A percentile compares a stretch with the other conserved stretches of the same genome.
Evolutionary conservation across 192 early-diverging fungal genomes (phyloP).

Genomic region (Coemansia aciculifera): DNA sequence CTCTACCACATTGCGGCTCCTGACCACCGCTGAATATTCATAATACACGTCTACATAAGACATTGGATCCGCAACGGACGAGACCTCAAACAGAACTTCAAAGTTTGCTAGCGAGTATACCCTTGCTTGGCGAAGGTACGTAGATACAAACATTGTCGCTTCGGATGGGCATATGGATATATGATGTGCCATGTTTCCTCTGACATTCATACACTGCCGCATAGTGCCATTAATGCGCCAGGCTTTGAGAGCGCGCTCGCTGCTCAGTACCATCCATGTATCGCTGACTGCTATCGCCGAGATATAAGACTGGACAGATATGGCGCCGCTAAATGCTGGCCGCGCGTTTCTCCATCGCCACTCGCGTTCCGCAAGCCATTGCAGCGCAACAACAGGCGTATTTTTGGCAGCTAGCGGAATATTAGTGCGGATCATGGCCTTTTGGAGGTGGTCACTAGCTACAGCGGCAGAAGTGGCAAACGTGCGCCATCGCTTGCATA

Average conservation of each 20-base stretch:
- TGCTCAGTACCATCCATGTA: constrained; percentile 19
- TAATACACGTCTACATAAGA: constrained; percentile 15
- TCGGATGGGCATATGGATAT: constrained; percentile 23
- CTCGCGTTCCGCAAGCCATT: constrained; percentile 24
- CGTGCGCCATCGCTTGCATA: constrained; percentile 17
- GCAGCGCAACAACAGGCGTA: background rate
- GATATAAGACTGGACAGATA: constrained; percentile 10
- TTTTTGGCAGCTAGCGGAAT: background rate
- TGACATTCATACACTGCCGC: background rate
- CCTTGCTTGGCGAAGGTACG: constrained; percentile 17
- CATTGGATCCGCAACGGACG: constrained; percentile 1
- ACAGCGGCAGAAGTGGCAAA: constrained; percentile 10
- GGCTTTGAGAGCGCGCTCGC: constrained; percentile 5
- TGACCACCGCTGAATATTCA: constrained; percentile 14
- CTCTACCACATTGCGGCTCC: constrained; percentile 11
- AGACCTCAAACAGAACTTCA: constrained; percentile 6
- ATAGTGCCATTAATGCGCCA: background rate
- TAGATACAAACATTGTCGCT: constrained; percentile 13
- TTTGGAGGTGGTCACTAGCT: constrained; percentile 10
- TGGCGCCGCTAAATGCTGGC: constrained; percentile 6
- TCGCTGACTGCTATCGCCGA: constrained; percentile 7
- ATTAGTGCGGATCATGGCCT: background rate
- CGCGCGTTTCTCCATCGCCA: constrained; percentile 12
- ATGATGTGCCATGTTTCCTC: constrained; percentile 12
- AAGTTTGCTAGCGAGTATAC: constrained; percentile 10